phyloP scores from a whole-genome alignment of 331 rosid genomes.

The Telfairia occidentalis region DNA sequence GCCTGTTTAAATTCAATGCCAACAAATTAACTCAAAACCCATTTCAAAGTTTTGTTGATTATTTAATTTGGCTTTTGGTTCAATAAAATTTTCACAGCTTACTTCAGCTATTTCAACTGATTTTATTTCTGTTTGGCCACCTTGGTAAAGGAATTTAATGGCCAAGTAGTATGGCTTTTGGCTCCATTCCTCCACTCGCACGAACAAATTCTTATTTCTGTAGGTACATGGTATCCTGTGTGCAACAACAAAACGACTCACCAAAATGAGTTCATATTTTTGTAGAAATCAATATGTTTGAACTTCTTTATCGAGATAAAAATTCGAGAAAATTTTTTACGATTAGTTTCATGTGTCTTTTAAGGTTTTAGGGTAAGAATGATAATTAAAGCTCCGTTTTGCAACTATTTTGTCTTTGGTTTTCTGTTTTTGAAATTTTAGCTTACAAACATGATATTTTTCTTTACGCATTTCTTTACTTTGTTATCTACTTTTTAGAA shows the following conservation, averaged over 20 bases:
- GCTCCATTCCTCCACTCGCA: slow-evolving; percentile 86
- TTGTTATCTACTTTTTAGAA: no score
- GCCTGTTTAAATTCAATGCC: slow-evolving; percentile 24
- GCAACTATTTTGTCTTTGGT: no score
- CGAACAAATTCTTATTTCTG: slow-evolving; percentile 42
- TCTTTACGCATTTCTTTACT: no score
- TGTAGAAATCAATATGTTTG: not conserved
- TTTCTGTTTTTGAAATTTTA: no score
- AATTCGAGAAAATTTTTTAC: no score
- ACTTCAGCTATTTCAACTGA: slow-evolving; percentile 71
- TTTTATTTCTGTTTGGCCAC: slow-evolving; percentile 88
- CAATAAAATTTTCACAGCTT: no score
- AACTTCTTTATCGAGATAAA: no score
- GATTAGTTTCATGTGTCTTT: no score
- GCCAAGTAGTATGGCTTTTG: slow-evolving; percentile 47
- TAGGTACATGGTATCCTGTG: slow-evolving; percentile 64
- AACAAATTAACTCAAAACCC: not conserved
- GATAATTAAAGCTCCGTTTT: no score
- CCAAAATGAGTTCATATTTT: not conserved
- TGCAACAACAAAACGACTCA: not conserved
- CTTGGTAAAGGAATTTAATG: slow-evolving; percentile 61
- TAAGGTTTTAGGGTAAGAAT: no score
- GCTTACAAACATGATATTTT: no score
- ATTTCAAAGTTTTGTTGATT: not conserved
- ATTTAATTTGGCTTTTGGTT: no score